phyloP scores from a whole-genome alignment of 805 yeast species.

The Hanseniaspora taiwanica region DNA sequence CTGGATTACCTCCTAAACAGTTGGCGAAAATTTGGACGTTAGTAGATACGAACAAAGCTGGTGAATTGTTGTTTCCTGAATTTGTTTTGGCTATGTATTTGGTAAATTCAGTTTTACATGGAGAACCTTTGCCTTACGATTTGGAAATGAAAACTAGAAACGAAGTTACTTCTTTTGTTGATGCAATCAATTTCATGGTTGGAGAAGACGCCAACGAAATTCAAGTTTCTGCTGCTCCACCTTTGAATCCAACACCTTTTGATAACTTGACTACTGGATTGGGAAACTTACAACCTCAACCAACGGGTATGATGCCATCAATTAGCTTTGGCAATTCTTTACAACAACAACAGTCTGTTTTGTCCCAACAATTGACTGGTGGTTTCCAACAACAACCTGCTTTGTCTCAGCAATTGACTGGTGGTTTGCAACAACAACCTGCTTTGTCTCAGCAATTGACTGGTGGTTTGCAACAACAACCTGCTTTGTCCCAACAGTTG shows the following conservation, averaged over 20 bases:
- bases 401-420: too few species aligned
- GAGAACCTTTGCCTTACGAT: slow-evolving; percentile 61
- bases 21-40: slow-evolving; percentile 83
- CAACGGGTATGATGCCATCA: slow-evolving; percentile 27
- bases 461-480: slow-evolving; percentile 19
- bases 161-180: slow-evolving; percentile 83
- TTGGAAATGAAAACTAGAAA: slow-evolving; percentile 62
- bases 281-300: slow-evolving; percentile 23
- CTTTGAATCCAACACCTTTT: slow-evolving; percentile 26
- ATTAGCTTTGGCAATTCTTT: slow-evolving; percentile 22
- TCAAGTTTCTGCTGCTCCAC: slow-evolving; percentile 2
- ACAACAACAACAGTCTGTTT: too few species aligned
- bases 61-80: slow-evolving; percentile 80
- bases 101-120: slow-evolving; percentile 64
- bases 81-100: slow-evolving; percentile 85
- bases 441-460: slow-evolving; percentile 23
- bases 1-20: slow-evolving; percentile 60
- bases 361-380: too few species aligned
- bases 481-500: slow-evolving; percentile 21
- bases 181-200: slow-evolving; percentile 68
- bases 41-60: slow-evolving; percentile 80
- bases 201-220: slow-evolving; percentile 35
- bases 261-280: slow-evolving; percentile 22
- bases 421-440: too few species aligned
- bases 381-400: too few species aligned